Percentiles rank a stretch among this genome's conserved stretches.
These are phyloP conservation scores for Aspergillus sp. DNA, from an alignment of 2,329 filamentous ascomycete genomes.

Conservation along the genomic window DNA sequence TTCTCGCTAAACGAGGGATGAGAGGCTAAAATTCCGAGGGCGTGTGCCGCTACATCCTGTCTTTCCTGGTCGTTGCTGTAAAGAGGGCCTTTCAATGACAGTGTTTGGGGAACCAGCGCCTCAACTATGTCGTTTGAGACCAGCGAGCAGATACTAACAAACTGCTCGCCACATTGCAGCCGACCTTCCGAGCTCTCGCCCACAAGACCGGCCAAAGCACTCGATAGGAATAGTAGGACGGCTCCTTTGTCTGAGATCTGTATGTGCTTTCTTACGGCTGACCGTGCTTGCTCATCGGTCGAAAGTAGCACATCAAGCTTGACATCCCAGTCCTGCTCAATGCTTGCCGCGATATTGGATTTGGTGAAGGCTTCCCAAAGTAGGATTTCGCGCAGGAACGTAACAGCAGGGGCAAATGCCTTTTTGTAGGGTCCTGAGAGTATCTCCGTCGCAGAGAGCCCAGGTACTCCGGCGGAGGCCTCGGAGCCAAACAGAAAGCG, in stretches of 20 bases:
- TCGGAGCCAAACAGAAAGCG: slow-evolving; percentile 30
- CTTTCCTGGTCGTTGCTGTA: slow-evolving; percentile 71
- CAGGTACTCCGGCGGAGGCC: slow-evolving; percentile 30
- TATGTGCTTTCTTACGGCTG: slow-evolving; percentile 48
- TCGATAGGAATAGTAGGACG: slow-evolving; percentile 43
- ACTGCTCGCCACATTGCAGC: slow-evolving; percentile 48
- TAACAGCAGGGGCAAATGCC: slow-evolving; percentile 68
- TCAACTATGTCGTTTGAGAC: slow-evolving; percentile 54
- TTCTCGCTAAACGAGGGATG: slow-evolving; percentile 51
- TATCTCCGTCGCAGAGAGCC: slow-evolving; percentile 29
- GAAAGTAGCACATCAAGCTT: slow-evolving; percentile 71
- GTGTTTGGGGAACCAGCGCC: slow-evolving; percentile 50
- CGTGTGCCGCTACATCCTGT: slow-evolving; percentile 65
- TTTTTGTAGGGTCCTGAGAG: slow-evolving; percentile 35
- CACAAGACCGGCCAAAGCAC: slow-evolving; percentile 47
- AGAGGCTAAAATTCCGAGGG: slow-evolving; percentile 74
- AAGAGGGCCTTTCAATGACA: slow-evolving; percentile 59
- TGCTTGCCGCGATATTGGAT: slow-evolving; percentile 46
- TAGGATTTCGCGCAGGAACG: slow-evolving; percentile 65
- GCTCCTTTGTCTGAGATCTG: slow-evolving; percentile 33
- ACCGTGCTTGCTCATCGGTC: slow-evolving; percentile 66
- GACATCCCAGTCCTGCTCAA: slow-evolving; percentile 82
- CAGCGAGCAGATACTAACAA: slow-evolving; percentile 57
- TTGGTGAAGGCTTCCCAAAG: slow-evolving; percentile 56
- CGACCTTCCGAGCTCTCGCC: slow-evolving; percentile 40